Evolutionary conservation across 768 basidiomycete species (phyloP).

Genomic region (Auriscalpium microsporum): DNA sequence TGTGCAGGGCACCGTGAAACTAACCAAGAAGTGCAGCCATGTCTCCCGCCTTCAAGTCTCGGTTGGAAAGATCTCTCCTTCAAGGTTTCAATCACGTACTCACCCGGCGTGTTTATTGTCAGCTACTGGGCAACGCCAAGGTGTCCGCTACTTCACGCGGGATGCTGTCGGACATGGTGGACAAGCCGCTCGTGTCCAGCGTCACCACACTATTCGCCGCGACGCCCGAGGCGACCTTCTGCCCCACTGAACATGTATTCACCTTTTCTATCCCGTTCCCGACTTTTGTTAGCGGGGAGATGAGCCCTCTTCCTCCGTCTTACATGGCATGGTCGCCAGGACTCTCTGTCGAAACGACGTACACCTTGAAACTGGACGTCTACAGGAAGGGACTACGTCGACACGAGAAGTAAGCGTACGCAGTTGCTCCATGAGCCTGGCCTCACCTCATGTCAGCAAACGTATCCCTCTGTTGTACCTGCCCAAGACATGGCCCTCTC

Average conservation of each 20-base stretch:
- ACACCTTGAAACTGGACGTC: slow-evolving; percentile 31
- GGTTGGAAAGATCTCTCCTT: slow-evolving; percentile 16
- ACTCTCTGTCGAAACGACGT: slow-evolving; percentile 25
- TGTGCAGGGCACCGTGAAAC: slow-evolving; percentile 31
- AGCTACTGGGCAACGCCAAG: slow-evolving; percentile 32
- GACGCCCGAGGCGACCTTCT: slow-evolving; percentile 5
- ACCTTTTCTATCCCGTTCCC: slow-evolving; percentile 35
- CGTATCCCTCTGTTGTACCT: slow-evolving; percentile 33
- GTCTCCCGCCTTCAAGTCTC: slow-evolving; percentile 30
- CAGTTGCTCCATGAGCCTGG: no score
- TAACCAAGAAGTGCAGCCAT: slow-evolving; percentile 27
- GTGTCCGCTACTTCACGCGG: slow-evolving; percentile 26
- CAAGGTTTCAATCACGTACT: background rate
- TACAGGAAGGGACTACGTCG: slow-evolving; percentile 31
- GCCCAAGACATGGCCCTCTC: slow-evolving; percentile 32
- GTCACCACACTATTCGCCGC: slow-evolving; percentile 1
- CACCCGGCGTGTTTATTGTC: background rate
- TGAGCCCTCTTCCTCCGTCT: slow-evolving; percentile 32
- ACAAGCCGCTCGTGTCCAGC: slow-evolving; percentile 2
- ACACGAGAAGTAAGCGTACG: slow-evolving; percentile 29
- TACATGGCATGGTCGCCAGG: slow-evolving; percentile 25
- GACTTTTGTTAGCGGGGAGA: slow-evolving; percentile 21
- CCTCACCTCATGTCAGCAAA: slow-evolving; percentile 14
- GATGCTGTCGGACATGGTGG: slow-evolving; percentile 6
- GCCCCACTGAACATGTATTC: slow-evolving; percentile 5